Conservation (phyloP, 495 filamentous ascomycete genomes). For the Tuber umbilicatum region DNA sequence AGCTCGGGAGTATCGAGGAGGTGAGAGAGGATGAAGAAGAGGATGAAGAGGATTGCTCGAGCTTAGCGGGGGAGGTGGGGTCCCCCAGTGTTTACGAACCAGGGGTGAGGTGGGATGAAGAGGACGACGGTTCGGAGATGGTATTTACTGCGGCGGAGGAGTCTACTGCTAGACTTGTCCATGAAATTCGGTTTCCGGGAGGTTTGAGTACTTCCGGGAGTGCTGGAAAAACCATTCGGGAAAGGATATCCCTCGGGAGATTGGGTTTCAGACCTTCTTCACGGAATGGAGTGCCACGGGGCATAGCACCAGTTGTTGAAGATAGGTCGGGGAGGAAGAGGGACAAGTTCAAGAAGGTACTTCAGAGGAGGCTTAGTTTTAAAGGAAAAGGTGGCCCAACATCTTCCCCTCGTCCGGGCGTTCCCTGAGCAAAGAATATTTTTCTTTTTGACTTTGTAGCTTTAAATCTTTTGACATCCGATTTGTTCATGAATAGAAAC, state of each 20-base stretch:
- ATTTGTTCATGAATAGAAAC: too few species aligned
- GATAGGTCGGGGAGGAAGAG: not conserved
- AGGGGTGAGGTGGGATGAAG: not conserved
- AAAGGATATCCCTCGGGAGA: not conserved
- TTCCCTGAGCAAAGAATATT: too few species aligned
- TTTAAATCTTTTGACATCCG: too few species aligned
- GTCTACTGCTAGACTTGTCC: not conserved
- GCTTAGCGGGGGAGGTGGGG: not conserved
- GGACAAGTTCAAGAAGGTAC: not conserved
- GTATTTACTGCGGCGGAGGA: not conserved
- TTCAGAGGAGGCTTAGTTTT: not conserved
- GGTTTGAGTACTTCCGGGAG: not conserved
- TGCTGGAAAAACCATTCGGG: not conserved
- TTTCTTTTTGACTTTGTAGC: too few species aligned
- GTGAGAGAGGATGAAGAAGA: not conserved
- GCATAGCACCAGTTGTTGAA: not conserved
- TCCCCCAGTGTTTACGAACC: not conserved
- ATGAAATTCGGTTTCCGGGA: not conserved
- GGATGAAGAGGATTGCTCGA: not conserved
- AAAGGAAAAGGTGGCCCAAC: not conserved
- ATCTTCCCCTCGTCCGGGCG: not conserved
- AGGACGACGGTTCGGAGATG: not conserved
- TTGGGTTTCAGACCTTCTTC: not conserved
- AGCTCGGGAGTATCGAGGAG: not conserved
- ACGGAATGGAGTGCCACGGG: not conserved